phyloP scores from a whole-genome alignment of 2,329 filamentous ascomycete genomes.

The Dactylellina cionopaga region DNA sequence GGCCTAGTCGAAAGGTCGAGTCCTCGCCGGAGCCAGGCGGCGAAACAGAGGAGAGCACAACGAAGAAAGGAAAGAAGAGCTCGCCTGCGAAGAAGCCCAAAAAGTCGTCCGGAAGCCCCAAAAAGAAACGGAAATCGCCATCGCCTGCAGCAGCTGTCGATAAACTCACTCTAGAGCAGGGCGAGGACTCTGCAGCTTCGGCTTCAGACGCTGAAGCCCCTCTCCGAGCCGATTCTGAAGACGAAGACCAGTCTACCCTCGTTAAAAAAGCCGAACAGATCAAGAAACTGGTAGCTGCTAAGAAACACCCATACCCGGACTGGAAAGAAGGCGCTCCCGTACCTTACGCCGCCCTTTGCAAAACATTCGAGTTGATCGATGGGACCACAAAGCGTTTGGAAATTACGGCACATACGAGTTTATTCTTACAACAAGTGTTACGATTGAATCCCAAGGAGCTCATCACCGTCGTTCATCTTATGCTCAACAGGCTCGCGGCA shows the following conservation, averaged over 20 bases:
- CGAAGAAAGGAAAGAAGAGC: constrained; percentile 42
- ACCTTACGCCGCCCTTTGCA: constrained; percentile 92
- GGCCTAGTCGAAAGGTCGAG: constrained; percentile 16
- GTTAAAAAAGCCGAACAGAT: constrained; percentile 78
- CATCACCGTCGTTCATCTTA: constrained; percentile 86
- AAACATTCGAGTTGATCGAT: constrained; percentile 92
- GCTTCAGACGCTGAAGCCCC: constrained; percentile 61
- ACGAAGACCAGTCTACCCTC: constrained; percentile 67
- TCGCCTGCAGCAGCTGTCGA: constrained; percentile 46
- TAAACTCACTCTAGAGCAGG: constrained; percentile 63
- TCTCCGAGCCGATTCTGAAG: constrained; percentile 64
- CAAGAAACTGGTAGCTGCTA: constrained; percentile 81
- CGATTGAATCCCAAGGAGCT: constrained; percentile 88
- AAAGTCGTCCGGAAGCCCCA: constrained; percentile 57
- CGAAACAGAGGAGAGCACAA: constrained; percentile 25
- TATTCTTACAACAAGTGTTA: constrained; percentile 93
- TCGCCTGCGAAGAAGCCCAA: constrained; percentile 55
- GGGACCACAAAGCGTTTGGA: constrained; percentile 90
- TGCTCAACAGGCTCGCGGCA: constrained; percentile 97
- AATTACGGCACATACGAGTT: constrained; percentile 87
- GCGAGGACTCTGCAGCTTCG: constrained; percentile 59
- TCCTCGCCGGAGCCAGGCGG: constrained; percentile 24
- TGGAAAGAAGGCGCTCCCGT: constrained; percentile 90
- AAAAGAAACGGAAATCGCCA: constrained; percentile 57
- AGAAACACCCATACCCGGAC: constrained; percentile 89